These are phyloP conservation scores for Xylaria curta DNA, from an alignment of 495 filamentous ascomycete genomes.

Conservation along the genomic window DNA sequence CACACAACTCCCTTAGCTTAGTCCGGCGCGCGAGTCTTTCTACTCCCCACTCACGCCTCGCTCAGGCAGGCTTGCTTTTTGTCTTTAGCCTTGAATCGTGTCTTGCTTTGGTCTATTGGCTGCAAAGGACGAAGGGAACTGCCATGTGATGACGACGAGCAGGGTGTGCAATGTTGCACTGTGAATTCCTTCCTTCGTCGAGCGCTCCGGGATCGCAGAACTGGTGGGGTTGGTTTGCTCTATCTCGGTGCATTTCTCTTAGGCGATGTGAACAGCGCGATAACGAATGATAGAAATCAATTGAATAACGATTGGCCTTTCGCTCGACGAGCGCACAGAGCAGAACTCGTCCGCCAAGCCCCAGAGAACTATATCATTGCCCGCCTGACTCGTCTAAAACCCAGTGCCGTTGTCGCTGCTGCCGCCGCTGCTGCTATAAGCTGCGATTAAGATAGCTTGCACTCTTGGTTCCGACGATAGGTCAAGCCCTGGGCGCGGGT, in stretches of 20 bases:
- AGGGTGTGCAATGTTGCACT: background rate
- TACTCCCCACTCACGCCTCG: conserved; percentile 9
- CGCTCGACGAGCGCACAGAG: background rate
- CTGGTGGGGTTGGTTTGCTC: conserved; percentile 15
- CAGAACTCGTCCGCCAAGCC: conserved; percentile 7
- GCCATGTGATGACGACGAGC: conserved; percentile 14
- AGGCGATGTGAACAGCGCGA: background rate
- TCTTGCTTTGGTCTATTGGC: background rate
- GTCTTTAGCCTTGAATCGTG: conserved; percentile 13
- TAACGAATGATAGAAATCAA: background rate
- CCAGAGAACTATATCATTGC: background rate
- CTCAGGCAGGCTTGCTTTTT: conserved; percentile 9
- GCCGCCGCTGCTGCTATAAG: conserved; percentile 3
- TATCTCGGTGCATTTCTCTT: background rate
- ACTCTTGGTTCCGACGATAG: conserved; percentile 7
- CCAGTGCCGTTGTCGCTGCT: conserved; percentile 3
- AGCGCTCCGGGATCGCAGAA: conserved; percentile 20
- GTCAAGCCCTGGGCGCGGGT: conserved; percentile 16
- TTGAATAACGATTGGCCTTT: conserved; percentile 2
- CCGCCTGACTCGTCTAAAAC: background rate
- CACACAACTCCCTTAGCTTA: background rate
- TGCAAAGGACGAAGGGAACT: conserved; percentile 6
- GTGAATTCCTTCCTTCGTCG: background rate
- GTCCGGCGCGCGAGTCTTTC: conserved; percentile 5
- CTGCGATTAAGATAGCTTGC: conserved; percentile 13